These are phyloP conservation scores for Silene coronaria DNA, from an alignment of 179 eudicot genomes.

Conservation along the genomic window DNA sequence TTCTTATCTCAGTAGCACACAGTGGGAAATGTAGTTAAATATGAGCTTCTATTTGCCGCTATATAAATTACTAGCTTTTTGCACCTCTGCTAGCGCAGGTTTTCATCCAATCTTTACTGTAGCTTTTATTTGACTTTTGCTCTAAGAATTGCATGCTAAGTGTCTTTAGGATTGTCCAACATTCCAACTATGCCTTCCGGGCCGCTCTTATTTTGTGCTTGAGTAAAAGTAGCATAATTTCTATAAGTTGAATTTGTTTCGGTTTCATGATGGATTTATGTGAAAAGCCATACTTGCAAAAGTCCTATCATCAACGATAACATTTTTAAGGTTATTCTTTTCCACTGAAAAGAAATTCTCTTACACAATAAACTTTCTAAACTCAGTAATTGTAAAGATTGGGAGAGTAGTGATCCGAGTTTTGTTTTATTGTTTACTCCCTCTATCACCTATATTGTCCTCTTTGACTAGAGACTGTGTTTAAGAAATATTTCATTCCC, in stretches of 20 bases:
- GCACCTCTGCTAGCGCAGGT: background rate
- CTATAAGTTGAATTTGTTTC: background rate
- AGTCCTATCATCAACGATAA: background rate
- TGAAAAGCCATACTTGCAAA: background rate
- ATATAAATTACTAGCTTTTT: constrained; percentile 1
- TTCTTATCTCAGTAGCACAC: constrained; percentile 1
- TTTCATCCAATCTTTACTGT: background rate
- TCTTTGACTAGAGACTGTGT: too few relatives aligned
- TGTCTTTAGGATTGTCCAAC: background rate
- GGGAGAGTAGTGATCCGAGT: background rate
- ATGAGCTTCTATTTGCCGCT: background rate
- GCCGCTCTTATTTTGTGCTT: background rate
- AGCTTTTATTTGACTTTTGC: background rate
- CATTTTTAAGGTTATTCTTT: background rate
- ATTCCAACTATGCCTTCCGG: background rate
- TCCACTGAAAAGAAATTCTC: background rate
- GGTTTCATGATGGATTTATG: background rate
- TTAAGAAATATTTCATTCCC: too few relatives aligned
- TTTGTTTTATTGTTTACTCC: too few relatives aligned
- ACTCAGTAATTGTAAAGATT: background rate
- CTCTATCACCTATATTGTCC: too few relatives aligned
- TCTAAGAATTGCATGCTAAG: background rate
- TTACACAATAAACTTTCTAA: background rate
- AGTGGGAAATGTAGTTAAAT: background rate
- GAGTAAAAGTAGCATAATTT: background rate